Evolutionary conservation across 371 early-diverging fungal genomes (phyloP), one percentile per base, ranked within the genome.

Genomic region (Mortierella sp.): DNA sequence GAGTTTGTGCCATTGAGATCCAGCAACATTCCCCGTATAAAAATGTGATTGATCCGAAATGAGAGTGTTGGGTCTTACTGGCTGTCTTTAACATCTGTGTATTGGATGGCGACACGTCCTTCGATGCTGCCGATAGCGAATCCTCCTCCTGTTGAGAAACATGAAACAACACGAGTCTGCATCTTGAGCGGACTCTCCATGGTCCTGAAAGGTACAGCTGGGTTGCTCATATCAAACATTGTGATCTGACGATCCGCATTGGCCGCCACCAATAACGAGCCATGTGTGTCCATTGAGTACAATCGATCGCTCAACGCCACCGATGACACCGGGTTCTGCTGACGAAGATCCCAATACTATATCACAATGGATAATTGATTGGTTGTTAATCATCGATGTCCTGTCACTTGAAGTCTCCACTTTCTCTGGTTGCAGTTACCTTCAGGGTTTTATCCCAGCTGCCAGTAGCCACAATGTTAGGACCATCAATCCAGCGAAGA

Each of bases 391-490:
- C 34, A 34, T 10, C 34, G 7, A 34, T 34, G 34, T 34, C n/a
- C 10, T 34, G 34, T 7, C 10, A 10, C 4, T 50, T 2, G 43
- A 39, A 2, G 3, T 10, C 54, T 23, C 26, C 8, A 2, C 12
- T 27, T 4, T 12, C 19, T 5, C 23, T 9, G 18, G 10, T 14
- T 18, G 49, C 64, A 24, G 4, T 24, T 63, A 87, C 87, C 79
- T 89, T 92, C 64, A 96, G 62, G n/a, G 93, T 95, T 78, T 97
- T 97, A 82, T 99, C 99, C 98, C 99, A 99, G 59, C 94, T 88
- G 16, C 94, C 99, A 1, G 96, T 97, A 6, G 94, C 94, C 3
- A 96, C 57, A 50, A 93, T 87, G 34, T 85, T 83, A 42, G 84
- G 80, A 55, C 86, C 89, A 61, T 95, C 93, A 14, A 94, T 83